phyloP scores from a whole-genome alignment of 2,329 filamentous ascomycete genomes.

The Colletotrichum liaoningense region DNA sequence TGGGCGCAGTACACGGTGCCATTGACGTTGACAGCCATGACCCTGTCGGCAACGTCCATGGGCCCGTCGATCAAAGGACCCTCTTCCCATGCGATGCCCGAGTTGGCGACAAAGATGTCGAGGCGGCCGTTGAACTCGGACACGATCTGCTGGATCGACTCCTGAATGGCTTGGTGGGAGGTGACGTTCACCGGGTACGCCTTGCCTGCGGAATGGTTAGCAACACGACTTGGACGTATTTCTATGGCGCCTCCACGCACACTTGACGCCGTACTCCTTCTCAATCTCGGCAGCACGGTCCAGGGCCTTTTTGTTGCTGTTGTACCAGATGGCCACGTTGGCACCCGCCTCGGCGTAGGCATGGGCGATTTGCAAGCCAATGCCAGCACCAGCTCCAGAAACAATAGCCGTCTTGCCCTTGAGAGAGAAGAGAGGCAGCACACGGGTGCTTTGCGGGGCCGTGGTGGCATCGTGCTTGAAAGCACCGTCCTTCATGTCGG shows the following conservation, averaged over 20 bases:
- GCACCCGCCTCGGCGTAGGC: conserved; percentile 77
- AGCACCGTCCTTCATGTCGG: conserved; percentile 56
- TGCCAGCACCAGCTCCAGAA: conserved; percentile 74
- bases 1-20: conserved; percentile 83
- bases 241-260: conserved; percentile 53
- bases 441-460: conserved; percentile 57
- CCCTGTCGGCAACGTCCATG: conserved; percentile 72
- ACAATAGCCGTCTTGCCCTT: conserved; percentile 78
- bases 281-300: conserved; percentile 72
- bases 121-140: conserved; percentile 79
- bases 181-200: conserved; percentile 73
- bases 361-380: conserved; percentile 73
- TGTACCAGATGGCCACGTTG: conserved; percentile 80
- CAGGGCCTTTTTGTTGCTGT: conserved; percentile 73
- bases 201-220: conserved; percentile 54
- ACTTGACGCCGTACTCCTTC: conserved; percentile 74
- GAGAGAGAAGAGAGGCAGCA: conserved; percentile 76
- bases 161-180: conserved; percentile 61
- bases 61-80: conserved; percentile 75
- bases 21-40: conserved; percentile 79
- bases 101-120: conserved; percentile 84
- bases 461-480: conserved; percentile 70
- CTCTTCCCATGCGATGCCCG: conserved; percentile 79
- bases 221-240: not conserved
- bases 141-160: conserved; percentile 63